Conservation (phyloP, 805 yeast genomes). For the Teunomyces pallodes region DNA sequence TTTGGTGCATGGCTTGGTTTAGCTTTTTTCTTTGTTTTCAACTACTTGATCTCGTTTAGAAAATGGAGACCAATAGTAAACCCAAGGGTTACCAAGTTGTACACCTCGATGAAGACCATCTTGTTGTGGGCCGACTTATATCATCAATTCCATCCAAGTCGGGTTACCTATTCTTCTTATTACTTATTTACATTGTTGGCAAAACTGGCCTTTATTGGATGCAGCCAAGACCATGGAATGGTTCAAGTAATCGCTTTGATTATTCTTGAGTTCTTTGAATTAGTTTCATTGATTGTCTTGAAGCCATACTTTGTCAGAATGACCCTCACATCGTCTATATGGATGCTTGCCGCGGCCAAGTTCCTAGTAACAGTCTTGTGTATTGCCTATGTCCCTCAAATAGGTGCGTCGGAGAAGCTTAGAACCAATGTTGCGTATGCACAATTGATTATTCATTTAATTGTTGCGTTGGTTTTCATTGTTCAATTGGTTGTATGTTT, state of each 20-base stretch:
- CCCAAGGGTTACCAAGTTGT: slow-evolving; percentile 30
- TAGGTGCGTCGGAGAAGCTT: slow-evolving; percentile 34
- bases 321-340: slow-evolving; percentile 27
- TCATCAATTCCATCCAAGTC: slow-evolving; percentile 41
- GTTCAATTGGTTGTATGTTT: slow-evolving; percentile 30
- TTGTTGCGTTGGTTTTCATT: slow-evolving; percentile 29
- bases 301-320: slow-evolving; percentile 29
- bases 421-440: slow-evolving; percentile 44
- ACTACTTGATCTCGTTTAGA: slow-evolving; percentile 24
- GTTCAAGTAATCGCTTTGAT: slow-evolving; percentile 43
- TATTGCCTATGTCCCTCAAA: slow-evolving; percentile 39
- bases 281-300: slow-evolving; percentile 18
- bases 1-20: slow-evolving; percentile 22
- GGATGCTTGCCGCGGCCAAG: slow-evolving; percentile 37
- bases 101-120: slow-evolving; percentile 47
- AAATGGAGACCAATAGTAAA: slow-evolving; percentile 14
- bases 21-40: slow-evolving; percentile 20
- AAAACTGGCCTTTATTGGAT: slow-evolving; percentile 43
- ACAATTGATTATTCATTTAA: slow-evolving; percentile 40
- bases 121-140: slow-evolving; percentile 48
- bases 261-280: slow-evolving; percentile 30
- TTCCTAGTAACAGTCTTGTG: slow-evolving; percentile 40
- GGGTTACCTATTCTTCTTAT: slow-evolving; percentile 35
- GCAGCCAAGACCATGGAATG: slow-evolving; percentile 41
- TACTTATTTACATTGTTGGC: slow-evolving; percentile 31